Base-by-base conservation (phyloP, 345 rosid genomes). In the Turnera subulata region DNA sequence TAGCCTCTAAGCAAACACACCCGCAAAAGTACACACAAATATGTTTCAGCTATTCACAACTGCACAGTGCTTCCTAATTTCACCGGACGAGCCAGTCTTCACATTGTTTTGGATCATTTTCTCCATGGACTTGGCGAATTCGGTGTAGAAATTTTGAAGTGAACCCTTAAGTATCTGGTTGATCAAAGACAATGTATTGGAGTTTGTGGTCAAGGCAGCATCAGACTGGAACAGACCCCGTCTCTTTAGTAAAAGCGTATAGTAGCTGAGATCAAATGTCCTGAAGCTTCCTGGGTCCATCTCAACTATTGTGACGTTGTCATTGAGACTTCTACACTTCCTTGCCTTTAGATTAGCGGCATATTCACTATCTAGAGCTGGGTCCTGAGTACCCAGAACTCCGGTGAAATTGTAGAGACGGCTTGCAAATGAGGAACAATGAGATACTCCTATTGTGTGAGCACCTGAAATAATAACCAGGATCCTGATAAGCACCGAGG, bases 261-360 rank as follows among this genome's bases (percentile, higher is more conserved):
- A 87, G 76, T 82, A 85, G 57, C 83, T 69, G 1, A 85, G 87
- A 72, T 91, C 95, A 22, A 91, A 91, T 46, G 80, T 83, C 29
- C 55, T 84, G 0, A 76, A 56, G 20, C 95, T 91, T 5, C 95
- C 95, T 0, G 97, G 96, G 52, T 91, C 84, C 88, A 91, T 85
- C 69, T 83, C 93, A 7, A 86, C 69, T 39, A 57, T 71, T 1
- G 93, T 85, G 33, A 66, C 71, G 74, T 67, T 80, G 50, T 91
- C 91, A 7, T 25, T 77, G 4, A 58, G 74, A 39, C 40, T 79
- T 56, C 9, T 79, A 60, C 97, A 91, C 73, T 84, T 85, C 5
- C 37, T 83, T 26, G 83, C 73, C 75, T 76, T 87, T 1, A 88
- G 62, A 57, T 61, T 85, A 0, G 82, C 58, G 1, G 91, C 96